Evolutionary conservation across 1,284 basidiomycete species (phyloP).

Genomic region (Hemileia vastatrix): DNA sequence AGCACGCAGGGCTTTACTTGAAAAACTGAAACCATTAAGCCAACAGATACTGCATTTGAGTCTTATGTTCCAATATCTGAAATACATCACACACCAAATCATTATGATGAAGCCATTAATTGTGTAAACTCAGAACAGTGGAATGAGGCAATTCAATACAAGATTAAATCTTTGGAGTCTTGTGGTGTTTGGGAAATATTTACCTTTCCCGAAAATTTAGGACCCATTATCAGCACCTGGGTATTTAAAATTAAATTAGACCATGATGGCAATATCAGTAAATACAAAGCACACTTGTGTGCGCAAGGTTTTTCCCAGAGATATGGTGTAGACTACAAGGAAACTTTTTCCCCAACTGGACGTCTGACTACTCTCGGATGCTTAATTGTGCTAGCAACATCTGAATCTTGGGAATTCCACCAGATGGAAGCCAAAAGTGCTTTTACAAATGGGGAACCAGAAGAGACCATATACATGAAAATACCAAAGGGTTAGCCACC

Average conservation of each 20-base stretch:
- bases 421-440: slow-evolving; percentile 48
- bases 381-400: slow-evolving; percentile 46
- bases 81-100: background rate
- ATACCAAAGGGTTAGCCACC: too few relatives aligned
- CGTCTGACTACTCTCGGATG: slow-evolving; percentile 43
- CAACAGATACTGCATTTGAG: background rate
- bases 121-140: background rate
- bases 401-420: slow-evolving; percentile 41
- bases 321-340: slow-evolving; percentile 47
- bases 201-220: too few relatives aligned
- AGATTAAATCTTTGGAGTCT: too few relatives aligned
- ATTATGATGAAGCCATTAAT: background rate
- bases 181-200: too few relatives aligned
- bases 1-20: too few relatives aligned
- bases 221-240: slow-evolving; percentile 45
- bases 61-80: background rate
- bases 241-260: slow-evolving; percentile 46
- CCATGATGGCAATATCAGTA: slow-evolving; percentile 36
- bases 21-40: background rate
- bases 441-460: slow-evolving; percentile 48
- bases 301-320: slow-evolving; percentile 49
- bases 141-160: slow-evolving; percentile 8
- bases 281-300: slow-evolving; percentile 47
- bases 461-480: too few relatives aligned
- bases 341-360: slow-evolving; percentile 48